Conservation (phyloP, 208 protist species). For the Wallacemonas rigidus region DNA sequence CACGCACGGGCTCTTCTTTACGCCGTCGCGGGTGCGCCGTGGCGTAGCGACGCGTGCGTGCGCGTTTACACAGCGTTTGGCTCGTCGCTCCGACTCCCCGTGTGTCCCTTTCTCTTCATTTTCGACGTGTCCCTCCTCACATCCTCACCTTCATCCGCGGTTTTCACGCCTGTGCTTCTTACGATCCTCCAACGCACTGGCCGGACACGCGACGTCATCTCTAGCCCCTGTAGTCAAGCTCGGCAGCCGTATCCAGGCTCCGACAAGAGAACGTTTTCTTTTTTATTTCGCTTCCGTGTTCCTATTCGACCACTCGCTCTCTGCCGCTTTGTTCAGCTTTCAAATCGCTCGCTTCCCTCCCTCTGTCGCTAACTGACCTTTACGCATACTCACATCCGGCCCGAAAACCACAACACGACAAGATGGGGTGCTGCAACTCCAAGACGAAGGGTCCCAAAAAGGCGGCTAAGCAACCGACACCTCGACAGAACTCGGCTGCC, state of each 20-base stretch:
- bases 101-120: background rate
- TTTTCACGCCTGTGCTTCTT: background rate
- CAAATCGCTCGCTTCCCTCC: no score
- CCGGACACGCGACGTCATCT: no score
- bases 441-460: slow-evolving; percentile 39
- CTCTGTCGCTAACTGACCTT: no score
- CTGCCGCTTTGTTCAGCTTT: background rate
- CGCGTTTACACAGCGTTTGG: no score
- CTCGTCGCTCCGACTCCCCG: background rate
- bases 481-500: background rate
- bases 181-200: no score
- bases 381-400: background rate
- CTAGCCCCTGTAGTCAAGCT: background rate
- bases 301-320: background rate
- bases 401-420: background rate
- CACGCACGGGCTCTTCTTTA: no score
- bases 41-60: no score
- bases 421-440: slow-evolving; percentile 61
- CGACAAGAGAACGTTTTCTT: no score
- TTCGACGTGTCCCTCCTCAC: background rate
- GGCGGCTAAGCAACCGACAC: slow-evolving; percentile 12
- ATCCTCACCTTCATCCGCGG: background rate
- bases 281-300: background rate
- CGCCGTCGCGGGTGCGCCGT: no score
- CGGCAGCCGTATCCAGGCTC: background rate